Evolutionary conservation across 2,329 filamentous ascomycete genomes (phyloP), one percentile per base, ranked within the genome.

Genomic region (Meredithiella fracta): DNA sequence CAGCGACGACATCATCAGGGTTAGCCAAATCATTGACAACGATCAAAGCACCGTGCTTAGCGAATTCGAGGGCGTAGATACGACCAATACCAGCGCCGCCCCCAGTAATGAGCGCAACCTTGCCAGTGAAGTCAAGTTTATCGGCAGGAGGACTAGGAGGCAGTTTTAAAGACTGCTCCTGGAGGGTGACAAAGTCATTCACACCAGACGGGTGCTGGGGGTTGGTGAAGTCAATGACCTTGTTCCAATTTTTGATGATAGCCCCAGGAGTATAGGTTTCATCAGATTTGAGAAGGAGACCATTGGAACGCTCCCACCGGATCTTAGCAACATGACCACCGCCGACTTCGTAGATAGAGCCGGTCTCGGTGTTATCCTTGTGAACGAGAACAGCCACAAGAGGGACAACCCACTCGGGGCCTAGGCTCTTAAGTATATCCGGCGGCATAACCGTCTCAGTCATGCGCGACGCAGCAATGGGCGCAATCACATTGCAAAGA

Each of bases 21-120:
- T 97, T 84, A 52, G 83, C 79, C n/a, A 98, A 76, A 67, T 98
- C 92, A 71, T 98, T 98, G 63, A 98, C 88, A 34, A 97, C 91
- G 25, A 98, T 74, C 55, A 83, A 82, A 49, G 87, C 88, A 59
- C 88, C 88, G 59, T 82, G 76, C 71, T 88, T 90, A 62, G 86
- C 85, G 65, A 95, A 94, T 47, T 88, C 85, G 64, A 97, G 75
- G 64, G 81, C 83, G 72, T 98, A 98, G 54, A 86, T 82, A 56
- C 92, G 88, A 60, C 92, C 92, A 60, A 98, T 90, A 68, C 87
- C 90, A 64, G 83, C 86, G 68, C 90, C 90, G 63, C 83, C 88
- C 63, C 90, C 90, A 56, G 90, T 96, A 62, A 96, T 77, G 59
- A 96, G 74, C 55, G 83, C 90, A 53, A 95, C 90, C 65, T 85